phyloP scores from a whole-genome alignment of 2,329 filamentous ascomycete species.

The Cryphonectria radicalis region DNA sequence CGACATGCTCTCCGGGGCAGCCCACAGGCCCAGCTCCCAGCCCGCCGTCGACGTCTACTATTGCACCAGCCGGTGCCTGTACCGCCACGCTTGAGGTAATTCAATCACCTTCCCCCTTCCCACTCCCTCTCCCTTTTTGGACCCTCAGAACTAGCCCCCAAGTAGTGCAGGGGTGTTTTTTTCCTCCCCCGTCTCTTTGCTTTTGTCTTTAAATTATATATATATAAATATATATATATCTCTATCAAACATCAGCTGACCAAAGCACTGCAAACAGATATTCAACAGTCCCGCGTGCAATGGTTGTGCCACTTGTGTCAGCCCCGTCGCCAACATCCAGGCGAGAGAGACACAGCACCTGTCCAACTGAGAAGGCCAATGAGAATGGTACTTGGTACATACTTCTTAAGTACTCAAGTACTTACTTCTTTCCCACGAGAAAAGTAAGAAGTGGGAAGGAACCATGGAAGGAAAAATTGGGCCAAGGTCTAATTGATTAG shows the following conservation, averaged over 20 bases:
- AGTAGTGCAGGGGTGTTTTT: no score
- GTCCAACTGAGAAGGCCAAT: not conserved
- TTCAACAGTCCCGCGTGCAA: slow-evolving; percentile 9
- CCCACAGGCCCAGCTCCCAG: slow-evolving; percentile 14
- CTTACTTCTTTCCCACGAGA: no score
- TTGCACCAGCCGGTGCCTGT: slow-evolving; percentile 4
- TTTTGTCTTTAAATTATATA: no score
- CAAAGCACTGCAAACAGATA: not conserved
- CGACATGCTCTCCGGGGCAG: slow-evolving; percentile 11
- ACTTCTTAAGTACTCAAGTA: no score
- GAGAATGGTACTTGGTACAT: no score
- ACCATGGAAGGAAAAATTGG: not conserved
- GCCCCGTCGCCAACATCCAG: not conserved
- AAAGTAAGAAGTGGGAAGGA: not conserved
- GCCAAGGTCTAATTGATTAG: not conserved
- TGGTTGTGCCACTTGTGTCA: slow-evolving; percentile 8
- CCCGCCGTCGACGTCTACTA: slow-evolving; percentile 4
- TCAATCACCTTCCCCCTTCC: no score
- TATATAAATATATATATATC: no score
- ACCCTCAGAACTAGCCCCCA: not conserved
- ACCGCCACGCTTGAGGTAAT: slow-evolving; percentile 9
- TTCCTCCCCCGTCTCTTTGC: no score
- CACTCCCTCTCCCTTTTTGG: not conserved
- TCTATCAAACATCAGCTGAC: not conserved
- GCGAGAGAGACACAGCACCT: not conserved